Evolutionary conservation across 352 stramenopile species (phyloP).

Genomic region (Pythium rhizo-oryzae): DNA sequence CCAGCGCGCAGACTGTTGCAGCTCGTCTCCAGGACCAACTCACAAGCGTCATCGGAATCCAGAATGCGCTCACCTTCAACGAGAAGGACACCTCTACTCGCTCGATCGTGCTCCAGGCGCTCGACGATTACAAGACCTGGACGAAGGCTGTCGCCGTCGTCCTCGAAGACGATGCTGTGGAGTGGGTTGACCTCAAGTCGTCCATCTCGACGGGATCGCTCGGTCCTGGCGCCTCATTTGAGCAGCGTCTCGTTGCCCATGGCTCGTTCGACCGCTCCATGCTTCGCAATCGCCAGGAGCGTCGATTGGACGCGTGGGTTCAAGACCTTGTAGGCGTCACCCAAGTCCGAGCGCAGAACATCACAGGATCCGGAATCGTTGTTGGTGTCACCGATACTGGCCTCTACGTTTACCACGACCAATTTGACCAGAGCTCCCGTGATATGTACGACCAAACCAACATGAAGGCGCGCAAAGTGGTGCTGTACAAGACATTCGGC

Average conservation of each 20-base stretch:
- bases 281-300: slow-evolving; percentile 9
- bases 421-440: slow-evolving; percentile 65
- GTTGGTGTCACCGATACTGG: slow-evolving; percentile 79
- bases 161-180: slow-evolving; percentile 57
- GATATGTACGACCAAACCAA: slow-evolving; percentile 63
- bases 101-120: slow-evolving; percentile 39
- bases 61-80: slow-evolving; percentile 44
- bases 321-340: slow-evolving; percentile 60
- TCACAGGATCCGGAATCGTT: slow-evolving; percentile 62
- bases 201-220: slow-evolving; percentile 47
- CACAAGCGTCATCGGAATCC: slow-evolving; percentile 44
- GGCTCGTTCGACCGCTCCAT: slow-evolving; percentile 2
- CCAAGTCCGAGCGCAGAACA: slow-evolving; percentile 60
- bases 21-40: slow-evolving; percentile 35
- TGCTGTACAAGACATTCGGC: slow-evolving; percentile 82
- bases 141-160: slow-evolving; percentile 48
- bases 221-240: slow-evolving; percentile 32
- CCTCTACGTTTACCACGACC: slow-evolving; percentile 79
- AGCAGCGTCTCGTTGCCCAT: slow-evolving; percentile 41
- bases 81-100: slow-evolving; percentile 29
- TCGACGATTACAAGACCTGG: slow-evolving; percentile 70
- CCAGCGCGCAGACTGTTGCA: slow-evolving; percentile 26
- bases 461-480: slow-evolving; percentile 67
- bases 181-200: slow-evolving; percentile 72
- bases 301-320: slow-evolving; percentile 56